Percentiles rank a stretch among this genome's conserved stretches.
Conservation (phyloP, 495 filamentous ascomycete genomes). For the Annulohypoxylon nitens region DNA sequence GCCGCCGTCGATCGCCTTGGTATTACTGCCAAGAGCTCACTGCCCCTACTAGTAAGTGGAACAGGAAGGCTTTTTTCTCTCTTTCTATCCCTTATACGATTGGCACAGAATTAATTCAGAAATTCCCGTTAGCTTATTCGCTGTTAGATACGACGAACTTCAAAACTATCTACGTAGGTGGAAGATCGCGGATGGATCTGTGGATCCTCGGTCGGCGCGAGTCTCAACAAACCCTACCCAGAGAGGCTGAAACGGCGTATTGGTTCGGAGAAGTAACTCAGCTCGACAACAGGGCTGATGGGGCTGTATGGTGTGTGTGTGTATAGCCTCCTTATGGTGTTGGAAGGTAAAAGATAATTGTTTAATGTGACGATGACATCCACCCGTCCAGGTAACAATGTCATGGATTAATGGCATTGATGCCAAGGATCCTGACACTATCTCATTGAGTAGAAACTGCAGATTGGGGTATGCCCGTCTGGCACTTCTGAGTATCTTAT, state of each 20-base stretch:
- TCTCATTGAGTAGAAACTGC: too few relatives aligned
- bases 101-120: background rate
- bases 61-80: background rate
- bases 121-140: background rate
- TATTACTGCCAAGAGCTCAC: slow-evolving; percentile 1
- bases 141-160: background rate
- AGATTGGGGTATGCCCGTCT: too few relatives aligned
- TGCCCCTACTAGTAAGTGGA: background rate
- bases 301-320: background rate
- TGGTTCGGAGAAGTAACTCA: background rate
- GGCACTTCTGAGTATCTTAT: too few relatives aligned
- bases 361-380: too few relatives aligned
- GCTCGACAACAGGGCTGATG: background rate
- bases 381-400: too few relatives aligned
- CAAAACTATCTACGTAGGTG: background rate
- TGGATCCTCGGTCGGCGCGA: background rate
- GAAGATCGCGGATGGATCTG: background rate
- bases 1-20: slow-evolving; percentile 17
- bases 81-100: background rate
- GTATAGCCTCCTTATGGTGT: background rate
- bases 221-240: slow-evolving; percentile 4
- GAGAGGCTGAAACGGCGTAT: background rate
- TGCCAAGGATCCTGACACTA: too few relatives aligned
- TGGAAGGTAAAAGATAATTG: too few relatives aligned
- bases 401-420: too few relatives aligned